Percentiles rank a stretch among this genome's conserved stretches.
phyloP scores from a whole-genome alignment of 1,284 basidiomycete genomes.

The Leucoagaricus sp. region DNA sequence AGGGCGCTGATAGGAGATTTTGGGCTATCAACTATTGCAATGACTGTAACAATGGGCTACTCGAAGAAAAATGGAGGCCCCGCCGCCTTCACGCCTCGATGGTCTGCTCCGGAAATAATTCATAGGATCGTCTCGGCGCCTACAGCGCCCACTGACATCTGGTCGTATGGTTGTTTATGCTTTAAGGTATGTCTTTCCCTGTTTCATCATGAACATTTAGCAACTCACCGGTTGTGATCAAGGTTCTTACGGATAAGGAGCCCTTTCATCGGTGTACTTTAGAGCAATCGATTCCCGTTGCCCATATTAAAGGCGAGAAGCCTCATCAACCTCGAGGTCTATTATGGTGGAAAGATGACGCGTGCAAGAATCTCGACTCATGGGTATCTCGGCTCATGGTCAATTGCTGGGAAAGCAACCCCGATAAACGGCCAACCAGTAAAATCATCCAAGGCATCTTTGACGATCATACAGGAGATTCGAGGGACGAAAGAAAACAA shows the following conservation, averaged over 20 bases:
- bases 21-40: not conserved
- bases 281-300: slow-evolving; percentile 17
- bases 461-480: not conserved
- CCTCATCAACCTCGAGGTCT: not conserved
- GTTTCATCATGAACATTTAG: not conserved
- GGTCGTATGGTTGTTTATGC: slow-evolving; percentile 31
- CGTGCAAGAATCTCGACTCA: no score
- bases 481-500: no score
- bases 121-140: not conserved
- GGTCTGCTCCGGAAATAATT: slow-evolving; percentile 3
- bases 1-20: slow-evolving; percentile 2
- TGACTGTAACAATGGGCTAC: not conserved
- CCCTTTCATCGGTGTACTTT: slow-evolving; percentile 10
- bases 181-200: slow-evolving; percentile 29
- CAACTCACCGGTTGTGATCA: not conserved
- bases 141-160: slow-evolving; percentile 6
- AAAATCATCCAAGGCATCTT: not conserved
- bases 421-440: no score
- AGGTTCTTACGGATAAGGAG: slow-evolving; percentile 7
- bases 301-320: not conserved
- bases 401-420: no score
- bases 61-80: not conserved
- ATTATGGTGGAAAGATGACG: no score
- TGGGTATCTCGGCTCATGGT: not conserved
- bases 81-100: not conserved